A percentile compares a stretch with the other conserved stretches of the same genome.
phyloP scores from a whole-genome alignment of 306 rosid species.

The Nissolia schottii region DNA sequence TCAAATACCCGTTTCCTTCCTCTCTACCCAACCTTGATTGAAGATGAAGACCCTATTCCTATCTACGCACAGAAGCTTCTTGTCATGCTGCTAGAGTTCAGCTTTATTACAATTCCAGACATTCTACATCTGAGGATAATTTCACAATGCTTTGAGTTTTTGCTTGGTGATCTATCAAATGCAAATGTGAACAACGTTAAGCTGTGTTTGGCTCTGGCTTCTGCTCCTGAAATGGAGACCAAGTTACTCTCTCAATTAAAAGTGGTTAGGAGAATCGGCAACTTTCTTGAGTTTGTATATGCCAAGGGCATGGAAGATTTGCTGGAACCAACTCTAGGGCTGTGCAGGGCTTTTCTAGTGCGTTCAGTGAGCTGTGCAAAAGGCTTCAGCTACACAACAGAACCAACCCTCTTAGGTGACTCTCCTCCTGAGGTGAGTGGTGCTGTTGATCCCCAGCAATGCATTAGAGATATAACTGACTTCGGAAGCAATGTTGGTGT shows the following conservation, averaged over 20 bases:
- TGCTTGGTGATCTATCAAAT: conserved; percentile 90
- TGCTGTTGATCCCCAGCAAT: conserved; percentile 61
- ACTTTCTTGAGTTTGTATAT: conserved; percentile 74
- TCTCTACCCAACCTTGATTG: conserved; percentile 84
- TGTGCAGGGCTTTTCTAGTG: conserved; percentile 83
- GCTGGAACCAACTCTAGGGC: conserved; percentile 84
- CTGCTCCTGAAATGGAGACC: conserved; percentile 95
- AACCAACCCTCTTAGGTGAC: conserved; percentile 66
- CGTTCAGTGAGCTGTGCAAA: conserved; percentile 64
- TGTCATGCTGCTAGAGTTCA: conserved; percentile 86
- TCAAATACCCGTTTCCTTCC: conserved; percentile 80
- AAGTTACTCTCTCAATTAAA: conserved; percentile 86
- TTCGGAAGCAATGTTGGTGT: conserved; percentile 74
- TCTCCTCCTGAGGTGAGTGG: conserved; percentile 42
- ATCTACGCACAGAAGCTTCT: conserved; percentile 95
- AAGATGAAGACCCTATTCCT: conserved; percentile 96
- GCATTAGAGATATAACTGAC: conserved; percentile 79
- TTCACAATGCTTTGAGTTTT: conserved; percentile 94
- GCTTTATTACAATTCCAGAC: conserved; percentile 70
- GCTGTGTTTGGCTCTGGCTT: conserved; percentile 83
- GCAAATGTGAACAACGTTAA: conserved; percentile 82
- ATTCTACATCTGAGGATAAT: conserved; percentile 80
- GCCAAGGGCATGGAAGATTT: conserved; percentile 94
- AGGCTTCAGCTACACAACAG: conserved; percentile 50
- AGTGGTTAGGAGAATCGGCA: conserved; percentile 89